phyloP scores from a whole-genome alignment of 768 basidiomycete species.

The Tylopilus intermedius region DNA sequence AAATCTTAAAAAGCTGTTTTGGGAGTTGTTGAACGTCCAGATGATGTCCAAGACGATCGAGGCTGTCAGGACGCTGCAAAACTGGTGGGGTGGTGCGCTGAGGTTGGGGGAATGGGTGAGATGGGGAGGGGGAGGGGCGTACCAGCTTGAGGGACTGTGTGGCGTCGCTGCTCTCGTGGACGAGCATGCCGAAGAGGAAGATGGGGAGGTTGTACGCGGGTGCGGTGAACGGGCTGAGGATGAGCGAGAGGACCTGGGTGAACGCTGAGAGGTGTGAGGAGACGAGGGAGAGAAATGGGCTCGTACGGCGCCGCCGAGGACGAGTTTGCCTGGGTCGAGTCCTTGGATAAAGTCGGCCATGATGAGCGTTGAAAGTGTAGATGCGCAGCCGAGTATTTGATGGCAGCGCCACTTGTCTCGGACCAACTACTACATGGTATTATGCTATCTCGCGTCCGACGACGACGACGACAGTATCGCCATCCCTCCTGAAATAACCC shows the following conservation, averaged over 20 bases:
- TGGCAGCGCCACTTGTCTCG: neutral
- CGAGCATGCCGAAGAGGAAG: conserved; percentile 72
- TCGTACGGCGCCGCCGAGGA: conserved; percentile 58
- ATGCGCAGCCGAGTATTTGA: neutral
- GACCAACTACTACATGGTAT: no score
- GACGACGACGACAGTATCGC: neutral
- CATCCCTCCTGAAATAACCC: neutral
- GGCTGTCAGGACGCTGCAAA: conserved; percentile 54
- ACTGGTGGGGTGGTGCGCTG: conserved; percentile 36
- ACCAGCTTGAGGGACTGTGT: conserved; percentile 62
- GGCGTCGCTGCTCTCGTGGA: conserved; percentile 64
- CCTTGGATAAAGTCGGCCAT: conserved; percentile 66
- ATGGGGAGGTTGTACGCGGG: conserved; percentile 80
- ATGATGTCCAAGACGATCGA: conserved; percentile 68
- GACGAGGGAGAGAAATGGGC: neutral
- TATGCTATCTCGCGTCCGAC: no score
- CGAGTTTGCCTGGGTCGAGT: conserved; percentile 68
- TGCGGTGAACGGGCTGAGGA: conserved; percentile 47
- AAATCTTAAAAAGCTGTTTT: conserved; percentile 51
- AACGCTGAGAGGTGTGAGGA: neutral
- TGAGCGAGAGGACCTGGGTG: conserved; percentile 55
- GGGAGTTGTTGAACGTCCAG: conserved; percentile 57
- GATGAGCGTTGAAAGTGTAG: neutral
- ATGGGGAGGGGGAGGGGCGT: neutral
- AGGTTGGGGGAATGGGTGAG: neutral